phyloP scores from a whole-genome alignment of 768 basidiomycete genomes.

The Jaapia argillacea region DNA sequence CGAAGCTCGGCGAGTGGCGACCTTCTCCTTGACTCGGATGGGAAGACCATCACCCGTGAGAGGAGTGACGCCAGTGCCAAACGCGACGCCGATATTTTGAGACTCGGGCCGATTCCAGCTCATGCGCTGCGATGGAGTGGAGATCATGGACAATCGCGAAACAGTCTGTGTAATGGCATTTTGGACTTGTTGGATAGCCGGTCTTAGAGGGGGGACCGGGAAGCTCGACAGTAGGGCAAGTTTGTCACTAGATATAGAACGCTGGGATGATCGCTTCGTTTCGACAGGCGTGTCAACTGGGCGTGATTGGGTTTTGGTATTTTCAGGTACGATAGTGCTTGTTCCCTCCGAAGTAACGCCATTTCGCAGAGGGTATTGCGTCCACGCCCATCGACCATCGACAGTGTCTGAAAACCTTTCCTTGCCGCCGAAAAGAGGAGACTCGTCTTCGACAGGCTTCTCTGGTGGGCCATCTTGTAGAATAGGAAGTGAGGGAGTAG shows the following conservation, averaged over 20 bases:
- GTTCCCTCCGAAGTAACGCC: neutral
- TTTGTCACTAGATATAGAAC: no score
- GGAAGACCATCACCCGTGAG: constrained; percentile 15
- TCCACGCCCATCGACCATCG: constrained; percentile 12
- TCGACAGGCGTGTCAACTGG: no score
- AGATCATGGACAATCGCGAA: neutral
- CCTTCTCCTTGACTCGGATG: no score
- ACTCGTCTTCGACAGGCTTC: constrained; percentile 43
- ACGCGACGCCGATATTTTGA: no score
- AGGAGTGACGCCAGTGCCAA: constrained; percentile 12
- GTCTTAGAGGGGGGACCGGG: neutral
- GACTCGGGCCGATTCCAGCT: no score
- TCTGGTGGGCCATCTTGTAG: constrained; percentile 45
- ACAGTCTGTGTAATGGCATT: no score
- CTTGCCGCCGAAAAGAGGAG: constrained; percentile 72
- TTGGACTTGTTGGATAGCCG: no score
- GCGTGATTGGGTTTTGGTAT: no score
- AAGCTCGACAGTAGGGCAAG: neutral
- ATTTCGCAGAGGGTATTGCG: constrained; percentile 20
- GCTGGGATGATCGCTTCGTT: no score
- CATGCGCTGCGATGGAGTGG: no score
- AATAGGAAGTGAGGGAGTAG: constrained; percentile 69
- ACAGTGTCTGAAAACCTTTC: constrained; percentile 34
- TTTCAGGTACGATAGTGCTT: neutral
- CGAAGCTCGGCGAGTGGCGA: no score